phyloP scores from a whole-genome alignment of 2,329 filamentous ascomycete genomes.

The Immersiporthe knoxdaviesiana region DNA sequence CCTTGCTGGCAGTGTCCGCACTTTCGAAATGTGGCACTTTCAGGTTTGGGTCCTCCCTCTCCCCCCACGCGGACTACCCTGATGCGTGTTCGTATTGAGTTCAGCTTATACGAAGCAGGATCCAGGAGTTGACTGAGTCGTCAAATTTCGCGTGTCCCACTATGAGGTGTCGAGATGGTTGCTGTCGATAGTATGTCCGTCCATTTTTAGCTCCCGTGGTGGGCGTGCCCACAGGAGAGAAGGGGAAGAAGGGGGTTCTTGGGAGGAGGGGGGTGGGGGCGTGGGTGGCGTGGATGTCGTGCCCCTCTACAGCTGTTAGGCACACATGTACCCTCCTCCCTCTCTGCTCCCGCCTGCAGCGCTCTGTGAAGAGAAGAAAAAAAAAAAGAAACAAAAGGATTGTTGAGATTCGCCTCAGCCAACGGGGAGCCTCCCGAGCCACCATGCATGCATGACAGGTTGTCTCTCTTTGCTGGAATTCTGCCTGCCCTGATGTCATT shows the following conservation, averaged over 20 bases:
- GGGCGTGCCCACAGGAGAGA: slow-evolving; percentile 17
- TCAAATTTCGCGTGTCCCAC: slow-evolving; percentile 29
- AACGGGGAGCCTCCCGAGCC: background rate
- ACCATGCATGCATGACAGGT: background rate
- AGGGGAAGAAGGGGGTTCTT: slow-evolving; percentile 3
- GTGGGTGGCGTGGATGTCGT: background rate
- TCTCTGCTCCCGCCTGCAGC: background rate
- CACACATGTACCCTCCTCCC: background rate
- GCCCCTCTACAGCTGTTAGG: slow-evolving; percentile 14
- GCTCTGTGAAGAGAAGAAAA: no score
- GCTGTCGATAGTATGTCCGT: slow-evolving; percentile 10
- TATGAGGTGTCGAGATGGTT: slow-evolving; percentile 11
- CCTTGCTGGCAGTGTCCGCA: background rate
- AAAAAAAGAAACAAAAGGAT: no score
- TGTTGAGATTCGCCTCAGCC: slow-evolving; percentile 1
- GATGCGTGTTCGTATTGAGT: background rate
- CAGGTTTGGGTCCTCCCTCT: no score
- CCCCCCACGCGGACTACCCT: background rate
- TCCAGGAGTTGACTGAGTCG: slow-evolving; percentile 19
- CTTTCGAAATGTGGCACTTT: background rate
- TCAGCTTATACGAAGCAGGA: slow-evolving; percentile 20
- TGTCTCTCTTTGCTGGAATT: background rate
- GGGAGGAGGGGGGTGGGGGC: background rate
- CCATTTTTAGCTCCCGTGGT: slow-evolving; percentile 37
- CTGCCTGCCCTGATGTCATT: slow-evolving; percentile 20